Evolutionary conservation across 331 rosid genomes (phyloP), one percentile per base, ranked within the genome.

Genomic region (Rhamnella rubrinervis): DNA sequence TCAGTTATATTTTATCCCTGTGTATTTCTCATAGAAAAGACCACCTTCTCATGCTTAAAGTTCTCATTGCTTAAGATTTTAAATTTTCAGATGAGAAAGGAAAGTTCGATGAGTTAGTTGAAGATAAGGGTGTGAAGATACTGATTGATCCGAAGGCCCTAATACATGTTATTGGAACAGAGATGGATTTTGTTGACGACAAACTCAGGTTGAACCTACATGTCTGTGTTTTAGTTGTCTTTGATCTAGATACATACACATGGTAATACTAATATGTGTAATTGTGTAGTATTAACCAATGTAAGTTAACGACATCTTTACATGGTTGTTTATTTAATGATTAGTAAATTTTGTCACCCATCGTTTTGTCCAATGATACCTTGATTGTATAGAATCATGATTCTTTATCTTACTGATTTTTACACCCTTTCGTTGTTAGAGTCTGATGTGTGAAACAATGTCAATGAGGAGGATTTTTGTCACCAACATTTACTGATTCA

Each of bases 121-220:
- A 89, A 64, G 98, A 92, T 71, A 88, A 89, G 72, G 96, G 92
- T 38, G 98, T 92, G 70, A 92, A 85, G 86, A 78, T 92, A 72
- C 73, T 92, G 85, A 84, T 92, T 55, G 96, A 92, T 66, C 95
- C 98, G 1, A 92, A 92, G 84, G 98, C 98, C 59, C 91, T 92
- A 49, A 92, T 92, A 96, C 98, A 92, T 72, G 98, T 92, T 8
- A 83, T 92, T 67, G 98, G 98, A 71, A 92, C 98, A 21, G 85
- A 89, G 80, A 92, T 92, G 98, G 98, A 92, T 82, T 92, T 89
- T 55, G 88, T 92, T 16, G 96, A 92, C 68, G 96, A 89, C 75
- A 92, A 92, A 78, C 87, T 92, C 55, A 87, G 98, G 98, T 92
- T 26, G 52, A 35, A 53, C 55, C 62, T 39, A 17, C 68, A 40